A percentile compares a stretch with the other conserved stretches of the same genome.
phyloP scores from a whole-genome alignment of 176 grass and related monocot species.

The Microstegium vimineum region DNA sequence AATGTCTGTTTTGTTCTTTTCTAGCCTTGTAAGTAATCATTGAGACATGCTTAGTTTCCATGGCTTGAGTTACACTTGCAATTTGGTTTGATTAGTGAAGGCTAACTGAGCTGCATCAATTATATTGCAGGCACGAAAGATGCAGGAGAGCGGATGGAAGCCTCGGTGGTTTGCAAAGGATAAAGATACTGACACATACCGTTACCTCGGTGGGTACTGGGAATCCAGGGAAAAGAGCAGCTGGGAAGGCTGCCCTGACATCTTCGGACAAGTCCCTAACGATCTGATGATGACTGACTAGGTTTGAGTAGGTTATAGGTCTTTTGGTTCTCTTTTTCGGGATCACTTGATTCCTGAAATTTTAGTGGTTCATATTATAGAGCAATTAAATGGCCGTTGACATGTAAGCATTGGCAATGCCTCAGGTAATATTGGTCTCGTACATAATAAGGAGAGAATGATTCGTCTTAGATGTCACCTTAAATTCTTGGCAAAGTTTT shows the following conservation, averaged over 20 bases:
- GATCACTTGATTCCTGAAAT: constrained; percentile 38
- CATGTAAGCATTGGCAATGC: constrained; percentile 50
- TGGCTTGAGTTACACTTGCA: not conserved
- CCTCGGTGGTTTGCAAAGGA: constrained; percentile 92
- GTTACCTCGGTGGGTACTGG: constrained; percentile 92
- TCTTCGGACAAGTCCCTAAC: constrained; percentile 76
- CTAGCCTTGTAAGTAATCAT: not conserved
- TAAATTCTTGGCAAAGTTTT: constrained; percentile 17
- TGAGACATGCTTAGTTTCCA: not conserved
- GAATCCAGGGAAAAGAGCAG: constrained; percentile 72
- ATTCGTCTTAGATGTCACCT: constrained; percentile 5
- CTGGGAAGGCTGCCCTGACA: constrained; percentile 91
- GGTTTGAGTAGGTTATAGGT: constrained; percentile 37
- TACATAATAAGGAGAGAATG: constrained; percentile 64
- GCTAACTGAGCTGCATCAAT: not conserved
- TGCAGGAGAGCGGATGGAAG: constrained; percentile 99
- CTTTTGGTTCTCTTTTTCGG: constrained; percentile 23
- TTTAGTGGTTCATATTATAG: constrained; percentile 60
- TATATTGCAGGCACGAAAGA: constrained; percentile 80
- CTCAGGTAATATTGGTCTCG: constrained; percentile 44
- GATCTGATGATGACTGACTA: constrained; percentile 73
- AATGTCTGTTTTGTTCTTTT: not conserved
- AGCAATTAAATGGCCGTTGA: constrained; percentile 42
- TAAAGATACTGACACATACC: constrained; percentile 77
- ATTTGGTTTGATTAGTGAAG: not conserved